Percentiles rank a stretch among this genome's conserved stretches.
These are phyloP conservation scores for Pythium coloratum DNA, from an alignment of 352 stramenopile species.

Conservation along the genomic window DNA sequence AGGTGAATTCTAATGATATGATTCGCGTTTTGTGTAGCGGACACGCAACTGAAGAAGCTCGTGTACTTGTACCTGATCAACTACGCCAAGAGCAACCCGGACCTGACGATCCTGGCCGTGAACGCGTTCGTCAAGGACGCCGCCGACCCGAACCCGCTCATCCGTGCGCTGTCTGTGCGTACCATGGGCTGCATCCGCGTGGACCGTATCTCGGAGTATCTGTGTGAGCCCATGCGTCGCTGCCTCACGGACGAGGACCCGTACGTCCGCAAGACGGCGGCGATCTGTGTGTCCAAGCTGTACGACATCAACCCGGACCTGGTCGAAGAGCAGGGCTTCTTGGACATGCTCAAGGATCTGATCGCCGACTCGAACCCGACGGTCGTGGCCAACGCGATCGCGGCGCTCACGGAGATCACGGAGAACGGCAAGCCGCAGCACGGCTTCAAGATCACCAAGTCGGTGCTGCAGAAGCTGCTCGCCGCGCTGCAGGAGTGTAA, in stretches of 20 bases:
- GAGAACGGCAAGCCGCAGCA: constrained; percentile 93
- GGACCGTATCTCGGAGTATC: constrained; percentile 98
- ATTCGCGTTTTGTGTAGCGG: constrained; percentile 41
- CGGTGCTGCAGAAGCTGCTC: constrained; percentile 97
- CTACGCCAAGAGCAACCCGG: constrained; percentile 99
- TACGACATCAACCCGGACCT: constrained; percentile 99
- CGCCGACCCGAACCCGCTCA: constrained; percentile 92
- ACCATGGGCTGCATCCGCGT: constrained; percentile 99
- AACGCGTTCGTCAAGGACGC: constrained; percentile 98
- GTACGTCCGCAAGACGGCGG: constrained; percentile 99
- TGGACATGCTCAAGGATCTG: constrained; percentile 96
- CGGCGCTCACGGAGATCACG: constrained; percentile 96
- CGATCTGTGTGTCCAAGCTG: constrained; percentile 99
- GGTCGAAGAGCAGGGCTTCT: constrained; percentile 95
- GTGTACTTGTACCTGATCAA: constrained; percentile 99
- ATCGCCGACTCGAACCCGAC: constrained; percentile 98
- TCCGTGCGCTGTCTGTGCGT: constrained; percentile 96
- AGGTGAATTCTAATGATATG: neutral
- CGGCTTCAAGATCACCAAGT: constrained; percentile 94
- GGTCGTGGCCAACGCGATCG: constrained; percentile 99
- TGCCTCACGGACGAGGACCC: constrained; percentile 96
- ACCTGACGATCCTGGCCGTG: constrained; percentile 98
- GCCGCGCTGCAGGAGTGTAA: constrained; percentile 99
- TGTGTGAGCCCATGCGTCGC: constrained; percentile 96
- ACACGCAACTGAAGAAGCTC: constrained; percentile 99